These are phyloP conservation scores for Suhomyces vadensis DNA, from an alignment of 805 yeast species.

Conservation along the genomic window DNA sequence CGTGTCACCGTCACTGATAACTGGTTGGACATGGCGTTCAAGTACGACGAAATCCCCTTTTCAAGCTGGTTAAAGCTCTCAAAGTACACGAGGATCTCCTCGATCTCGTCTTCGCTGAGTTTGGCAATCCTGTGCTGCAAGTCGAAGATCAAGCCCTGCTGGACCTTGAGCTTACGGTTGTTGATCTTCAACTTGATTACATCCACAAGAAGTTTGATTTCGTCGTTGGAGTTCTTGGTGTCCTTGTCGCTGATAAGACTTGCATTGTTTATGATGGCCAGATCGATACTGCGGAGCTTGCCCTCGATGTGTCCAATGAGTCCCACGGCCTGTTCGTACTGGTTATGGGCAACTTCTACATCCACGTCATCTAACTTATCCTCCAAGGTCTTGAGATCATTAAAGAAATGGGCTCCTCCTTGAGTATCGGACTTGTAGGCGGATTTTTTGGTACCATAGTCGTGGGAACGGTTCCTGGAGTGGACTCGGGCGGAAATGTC, in stretches of 20 bases:
- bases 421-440: constrained; percentile 19
- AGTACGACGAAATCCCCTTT: constrained; percentile 35
- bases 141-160: constrained; percentile 39
- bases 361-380: constrained; percentile 70
- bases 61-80: constrained; percentile 36
- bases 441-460: constrained; percentile 26
- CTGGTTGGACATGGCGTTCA: constrained; percentile 36
- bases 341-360: constrained; percentile 61
- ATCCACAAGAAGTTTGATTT: constrained; percentile 35
- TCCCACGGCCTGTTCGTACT: constrained; percentile 49
- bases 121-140: constrained; percentile 34
- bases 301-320: constrained; percentile 38
- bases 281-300: constrained; percentile 31
- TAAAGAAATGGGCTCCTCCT: constrained; percentile 34
- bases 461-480: constrained; percentile 55
- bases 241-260: constrained; percentile 10
- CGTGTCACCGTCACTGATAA: constrained; percentile 33
- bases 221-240: constrained; percentile 21
- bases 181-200: constrained; percentile 44
- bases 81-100: constrained; percentile 37
- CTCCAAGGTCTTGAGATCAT: constrained; percentile 54
- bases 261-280: constrained; percentile 17
- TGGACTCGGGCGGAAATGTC: constrained; percentile 64
- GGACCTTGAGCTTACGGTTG: constrained; percentile 38
- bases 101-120: constrained; percentile 31